phyloP scores from a whole-genome alignment of 2,329 filamentous ascomycete genomes.

The Monosporascus sp. region DNA sequence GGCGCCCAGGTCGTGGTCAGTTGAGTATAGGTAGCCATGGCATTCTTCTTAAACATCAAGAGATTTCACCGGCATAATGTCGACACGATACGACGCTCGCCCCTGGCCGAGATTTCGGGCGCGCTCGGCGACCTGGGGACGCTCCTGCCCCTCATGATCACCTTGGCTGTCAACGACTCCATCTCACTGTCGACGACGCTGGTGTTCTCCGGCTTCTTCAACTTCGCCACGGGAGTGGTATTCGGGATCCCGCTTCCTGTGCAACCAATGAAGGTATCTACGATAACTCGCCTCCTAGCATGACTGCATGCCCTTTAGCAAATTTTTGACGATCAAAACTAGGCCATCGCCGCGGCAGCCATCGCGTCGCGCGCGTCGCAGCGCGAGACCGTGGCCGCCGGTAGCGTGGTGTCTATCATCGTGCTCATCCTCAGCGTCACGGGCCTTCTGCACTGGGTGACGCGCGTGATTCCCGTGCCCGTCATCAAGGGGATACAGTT shows the following conservation, averaged over 20 bases:
- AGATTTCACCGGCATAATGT: slow-evolving; percentile 42
- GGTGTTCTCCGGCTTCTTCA: slow-evolving; percentile 82
- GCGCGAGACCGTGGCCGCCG: slow-evolving; percentile 73
- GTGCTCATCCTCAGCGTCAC: slow-evolving; percentile 75
- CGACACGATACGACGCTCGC: slow-evolving; percentile 39
- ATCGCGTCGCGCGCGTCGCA: slow-evolving; percentile 63
- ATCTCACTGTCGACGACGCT: slow-evolving; percentile 80
- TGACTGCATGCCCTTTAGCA: no score
- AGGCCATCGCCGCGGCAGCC: slow-evolving; percentile 87
- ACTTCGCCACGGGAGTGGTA: slow-evolving; percentile 71
- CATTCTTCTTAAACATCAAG: slow-evolving; percentile 23
- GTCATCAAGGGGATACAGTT: slow-evolving; percentile 95
- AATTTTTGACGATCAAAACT: not conserved
- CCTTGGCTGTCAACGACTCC: slow-evolving; percentile 70
- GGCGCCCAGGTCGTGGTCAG: no score
- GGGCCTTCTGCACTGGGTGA: slow-evolving; percentile 70
- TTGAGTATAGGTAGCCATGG: slow-evolving; percentile 12
- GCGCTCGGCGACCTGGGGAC: slow-evolving; percentile 73
- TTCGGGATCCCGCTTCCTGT: slow-evolving; percentile 91
- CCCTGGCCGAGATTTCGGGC: slow-evolving; percentile 74
- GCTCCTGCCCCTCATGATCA: slow-evolving; percentile 70
- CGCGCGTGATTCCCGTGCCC: slow-evolving; percentile 71
- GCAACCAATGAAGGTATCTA: slow-evolving; percentile 68
- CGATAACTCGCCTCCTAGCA: not conserved
- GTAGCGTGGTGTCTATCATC: slow-evolving; percentile 68